phyloP scores from a whole-genome alignment of 179 eudicot genomes.

The Spergularia azorica region DNA sequence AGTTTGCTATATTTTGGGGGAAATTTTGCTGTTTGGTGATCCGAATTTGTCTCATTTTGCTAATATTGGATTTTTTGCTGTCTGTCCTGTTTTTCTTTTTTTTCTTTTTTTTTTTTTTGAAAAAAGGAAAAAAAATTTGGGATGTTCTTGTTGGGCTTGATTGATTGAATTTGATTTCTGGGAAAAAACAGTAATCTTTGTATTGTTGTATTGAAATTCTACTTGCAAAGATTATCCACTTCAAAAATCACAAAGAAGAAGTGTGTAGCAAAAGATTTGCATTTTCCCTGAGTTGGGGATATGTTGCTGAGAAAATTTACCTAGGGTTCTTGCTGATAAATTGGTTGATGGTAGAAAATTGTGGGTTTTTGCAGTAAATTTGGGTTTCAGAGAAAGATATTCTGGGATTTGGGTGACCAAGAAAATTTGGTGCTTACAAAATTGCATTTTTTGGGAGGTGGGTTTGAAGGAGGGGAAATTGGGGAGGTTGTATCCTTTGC shows the following conservation, averaged over 20 bases:
- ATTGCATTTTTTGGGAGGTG: conserved; percentile 3
- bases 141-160: conserved; percentile 20
- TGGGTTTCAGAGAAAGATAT: conserved; percentile 7
- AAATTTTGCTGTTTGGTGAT: conserved; percentile 33
- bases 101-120: not conserved
- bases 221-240: conserved; percentile 7
- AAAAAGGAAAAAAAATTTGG: not conserved
- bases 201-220: conserved; percentile 7
- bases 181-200: not conserved
- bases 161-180: conserved; percentile 10
- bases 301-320: conserved; percentile 15
- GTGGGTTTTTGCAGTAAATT: conserved; percentile 25
- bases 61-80: conserved; percentile 30
- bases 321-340: conserved; percentile 25
- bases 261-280: conserved; percentile 1
- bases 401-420: conserved; percentile 8
- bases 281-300: conserved; percentile 15
- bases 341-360: conserved; percentile 27
- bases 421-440: conserved; percentile 4
- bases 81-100: conserved; percentile 14
- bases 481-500: conserved; percentile 17
- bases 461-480: conserved; percentile 18
- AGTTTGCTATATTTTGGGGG: conserved; percentile 26
- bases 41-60: conserved; percentile 42
- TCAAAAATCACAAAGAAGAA: too few species aligned